Conservation (phyloP, 169 alveolate species). For the Plasmodium coatneyi region DNA sequence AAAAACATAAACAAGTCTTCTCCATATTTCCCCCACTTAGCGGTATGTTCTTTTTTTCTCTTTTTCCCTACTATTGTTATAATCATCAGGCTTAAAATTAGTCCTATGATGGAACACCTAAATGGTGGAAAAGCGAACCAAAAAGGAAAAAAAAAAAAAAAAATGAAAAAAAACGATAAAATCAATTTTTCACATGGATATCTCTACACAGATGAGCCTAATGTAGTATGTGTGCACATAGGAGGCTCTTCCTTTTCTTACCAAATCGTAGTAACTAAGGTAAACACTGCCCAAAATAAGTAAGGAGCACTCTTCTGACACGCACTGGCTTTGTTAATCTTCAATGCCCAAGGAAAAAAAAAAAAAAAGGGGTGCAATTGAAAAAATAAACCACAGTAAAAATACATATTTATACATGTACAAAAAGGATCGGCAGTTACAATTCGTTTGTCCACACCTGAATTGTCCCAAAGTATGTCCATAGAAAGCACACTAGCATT, state of each 20-base stretch:
- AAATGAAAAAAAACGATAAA: neutral
- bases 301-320: slow-evolving; percentile 60
- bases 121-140: neutral
- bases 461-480: slow-evolving; percentile 75
- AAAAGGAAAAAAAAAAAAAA: neutral
- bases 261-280: slow-evolving; percentile 61
- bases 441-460: slow-evolving; percentile 5
- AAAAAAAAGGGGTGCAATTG: slow-evolving; percentile 5
- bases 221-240: neutral
- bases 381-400: neutral
- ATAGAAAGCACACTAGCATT: slow-evolving; percentile 45
- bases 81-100: slow-evolving; percentile 68
- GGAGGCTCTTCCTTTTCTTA: neutral
- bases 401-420: neutral
- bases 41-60: neutral
- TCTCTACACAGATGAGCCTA: neutral
- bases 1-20: neutral
- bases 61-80: slow-evolving; percentile 60
- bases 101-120: slow-evolving; percentile 71
- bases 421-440: neutral
- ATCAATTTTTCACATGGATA: neutral
- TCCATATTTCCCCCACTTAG: neutral
- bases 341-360: neutral
- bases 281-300: slow-evolving; percentile 68
- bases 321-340: slow-evolving; percentile 61